These are phyloP conservation scores for Pythium vanterpoolii DNA, from an alignment of 352 stramenopile genomes.

Conservation along the genomic window DNA sequence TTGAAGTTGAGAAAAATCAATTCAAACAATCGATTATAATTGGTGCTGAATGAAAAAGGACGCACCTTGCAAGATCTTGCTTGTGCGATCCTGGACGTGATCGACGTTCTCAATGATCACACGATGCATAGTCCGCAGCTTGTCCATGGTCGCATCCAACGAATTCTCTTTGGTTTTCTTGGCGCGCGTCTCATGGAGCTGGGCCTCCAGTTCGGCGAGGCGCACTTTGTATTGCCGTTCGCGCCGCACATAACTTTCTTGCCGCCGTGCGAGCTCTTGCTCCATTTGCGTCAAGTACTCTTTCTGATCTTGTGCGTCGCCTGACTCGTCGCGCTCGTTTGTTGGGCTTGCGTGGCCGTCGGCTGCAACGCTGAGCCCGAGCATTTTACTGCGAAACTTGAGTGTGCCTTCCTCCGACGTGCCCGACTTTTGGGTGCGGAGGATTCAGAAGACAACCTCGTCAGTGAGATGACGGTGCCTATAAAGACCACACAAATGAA, in stretches of 20 bases:
- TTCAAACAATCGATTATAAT: not conserved
- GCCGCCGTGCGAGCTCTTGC: conserved; percentile 53
- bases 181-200: conserved; percentile 58
- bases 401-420: conserved; percentile 33
- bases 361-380: conserved; percentile 45
- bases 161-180: conserved; percentile 71
- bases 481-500: not conserved
- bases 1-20: not conserved
- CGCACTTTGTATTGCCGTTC: conserved; percentile 87
- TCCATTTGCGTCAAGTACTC: conserved; percentile 60
- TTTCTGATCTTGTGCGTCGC: conserved; percentile 33
- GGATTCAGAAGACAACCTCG: not conserved
- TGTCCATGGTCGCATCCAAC: conserved; percentile 73
- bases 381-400: conserved; percentile 60
- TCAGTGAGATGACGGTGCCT: not conserved
- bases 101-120: conserved; percentile 88
- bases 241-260: conserved; percentile 85
- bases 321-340: conserved; percentile 27
- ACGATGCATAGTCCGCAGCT: conserved; percentile 80
- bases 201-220: conserved; percentile 76
- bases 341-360: conserved; percentile 30
- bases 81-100: conserved; percentile 88
- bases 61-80: conserved; percentile 79
- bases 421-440: conserved; percentile 9
- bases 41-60: not conserved